Percentiles rank a stretch among this genome's conserved stretches.
These are phyloP conservation scores for Pichia sp. DNA, from an alignment of 1,139 yeast species.

Conservation along the genomic window DNA sequence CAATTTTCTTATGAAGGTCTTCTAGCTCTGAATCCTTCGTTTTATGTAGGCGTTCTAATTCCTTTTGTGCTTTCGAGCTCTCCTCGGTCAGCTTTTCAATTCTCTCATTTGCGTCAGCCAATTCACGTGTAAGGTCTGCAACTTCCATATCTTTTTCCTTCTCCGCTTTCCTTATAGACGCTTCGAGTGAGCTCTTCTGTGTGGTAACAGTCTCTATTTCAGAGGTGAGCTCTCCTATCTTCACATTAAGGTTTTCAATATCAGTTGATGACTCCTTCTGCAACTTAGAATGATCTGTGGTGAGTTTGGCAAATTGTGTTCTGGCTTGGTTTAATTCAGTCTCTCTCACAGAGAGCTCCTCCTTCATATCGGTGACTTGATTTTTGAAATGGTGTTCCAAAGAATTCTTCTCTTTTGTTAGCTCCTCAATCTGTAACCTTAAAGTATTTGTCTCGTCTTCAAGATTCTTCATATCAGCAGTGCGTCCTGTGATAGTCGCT, in stretches of 20 bases:
- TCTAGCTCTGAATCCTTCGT: background rate
- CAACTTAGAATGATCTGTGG: too few relatives aligned
- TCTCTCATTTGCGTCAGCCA: background rate
- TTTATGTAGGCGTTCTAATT: background rate
- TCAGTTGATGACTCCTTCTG: too few relatives aligned
- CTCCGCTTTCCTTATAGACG: too few relatives aligned
- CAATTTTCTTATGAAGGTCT: constrained; percentile 2
- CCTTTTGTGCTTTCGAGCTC: too few relatives aligned
- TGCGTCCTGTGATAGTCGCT: background rate
- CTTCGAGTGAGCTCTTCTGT: background rate
- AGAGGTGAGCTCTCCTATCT: constrained; percentile 1
- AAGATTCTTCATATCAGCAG: background rate
- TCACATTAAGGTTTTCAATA: background rate
- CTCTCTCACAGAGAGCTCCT: background rate
- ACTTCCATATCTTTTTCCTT: constrained; percentile 1
- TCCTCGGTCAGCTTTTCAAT: constrained; percentile 1
- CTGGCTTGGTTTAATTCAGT: background rate
- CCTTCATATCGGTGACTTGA: background rate
- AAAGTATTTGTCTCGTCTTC: background rate
- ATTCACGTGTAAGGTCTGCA: background rate
- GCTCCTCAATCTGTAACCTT: too few relatives aligned
- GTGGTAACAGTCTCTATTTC: constrained; percentile 1
- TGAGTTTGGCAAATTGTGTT: too few relatives aligned
- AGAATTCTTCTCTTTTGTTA: too few relatives aligned
- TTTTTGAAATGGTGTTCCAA: too few relatives aligned